Evolutionary conservation across 2,329 filamentous ascomycete species (phyloP), one percentile per base, ranked within the genome.

Genomic region (Aspergillus eucalypticola): DNA sequence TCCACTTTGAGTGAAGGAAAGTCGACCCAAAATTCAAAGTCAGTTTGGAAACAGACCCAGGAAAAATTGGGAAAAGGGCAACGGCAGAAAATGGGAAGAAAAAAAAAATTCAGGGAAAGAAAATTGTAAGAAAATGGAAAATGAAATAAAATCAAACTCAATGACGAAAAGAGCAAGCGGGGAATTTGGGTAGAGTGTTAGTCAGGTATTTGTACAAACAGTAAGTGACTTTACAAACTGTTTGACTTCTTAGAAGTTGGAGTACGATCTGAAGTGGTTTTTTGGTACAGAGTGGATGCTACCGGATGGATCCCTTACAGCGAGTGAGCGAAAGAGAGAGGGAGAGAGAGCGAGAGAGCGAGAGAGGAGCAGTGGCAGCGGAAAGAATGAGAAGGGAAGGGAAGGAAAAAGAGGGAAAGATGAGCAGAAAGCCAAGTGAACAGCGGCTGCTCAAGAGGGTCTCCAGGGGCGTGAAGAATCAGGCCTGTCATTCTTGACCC

Each of bases 401-500:
- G 48, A 21, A 50, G 48, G 46, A 35, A 41, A 29, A 29, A 52
- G 48, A 55, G 49, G 46, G 42, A 29, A 42, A 39, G 41, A 54
- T 41, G 38, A 38, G 48, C 59, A 58, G 46, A 50, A 17, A 65
- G 54, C 41, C 41, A 44, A 44, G 41, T 44, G 48, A 60, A 54
- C 29, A 61, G 54, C 38, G 38, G 25, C 23, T 29, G 46, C 46
- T 27, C 46, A 29, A 50, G 61, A 60, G 23, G 35, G 32, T 58
- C 54, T 61, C 59, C 61, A 66, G 64, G 63, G 66, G 62, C 62
- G 65, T 72, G 71, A 69, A 71, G 68, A 71, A 73, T 68, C 70
- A 58, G 68, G 70, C 69, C 72, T 75, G 72, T 73, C 72, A 75
- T 70, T 69, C 67, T 66, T 65, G 72, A 73, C 69, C 73, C 73